Evolutionary conservation across 2,329 filamentous ascomycete genomes (phyloP).

Genomic region (Alternaria sp.): DNA sequence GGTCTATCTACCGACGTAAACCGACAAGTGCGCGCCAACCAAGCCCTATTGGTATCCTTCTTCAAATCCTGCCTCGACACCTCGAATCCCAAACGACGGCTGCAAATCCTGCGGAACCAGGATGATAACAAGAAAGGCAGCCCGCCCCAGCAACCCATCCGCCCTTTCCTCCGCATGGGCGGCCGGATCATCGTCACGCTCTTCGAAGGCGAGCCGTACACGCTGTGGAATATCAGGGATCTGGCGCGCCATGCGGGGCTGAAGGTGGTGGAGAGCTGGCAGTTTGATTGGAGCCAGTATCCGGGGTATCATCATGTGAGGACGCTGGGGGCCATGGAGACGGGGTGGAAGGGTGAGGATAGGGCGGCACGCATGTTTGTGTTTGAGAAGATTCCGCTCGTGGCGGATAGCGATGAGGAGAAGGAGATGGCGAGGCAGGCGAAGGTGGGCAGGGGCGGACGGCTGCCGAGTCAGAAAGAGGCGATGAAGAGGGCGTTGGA

Average conservation of each 20-base stretch:
- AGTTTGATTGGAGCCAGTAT: constrained; percentile 70
- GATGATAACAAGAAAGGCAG: background rate
- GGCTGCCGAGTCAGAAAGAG: constrained; percentile 12
- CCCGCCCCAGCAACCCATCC: background rate
- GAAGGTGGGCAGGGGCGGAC: constrained; percentile 18
- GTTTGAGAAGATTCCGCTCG: constrained; percentile 49
- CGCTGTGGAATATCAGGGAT: constrained; percentile 92
- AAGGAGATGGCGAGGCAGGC: constrained; percentile 21
- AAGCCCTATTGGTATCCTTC: constrained; percentile 40
- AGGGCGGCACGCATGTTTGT: constrained; percentile 55
- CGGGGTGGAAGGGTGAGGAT: constrained; percentile 58
- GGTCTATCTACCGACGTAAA: constrained; percentile 93
- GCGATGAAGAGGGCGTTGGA: constrained; percentile 22
- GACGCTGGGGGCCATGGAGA: constrained; percentile 67
- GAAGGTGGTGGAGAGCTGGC: constrained; percentile 72
- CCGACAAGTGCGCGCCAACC: constrained; percentile 87
- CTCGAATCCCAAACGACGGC: constrained; percentile 14
- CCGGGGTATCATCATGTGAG: constrained; percentile 76
- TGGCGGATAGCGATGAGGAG: constrained; percentile 31
- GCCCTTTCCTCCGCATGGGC: constrained; percentile 55
- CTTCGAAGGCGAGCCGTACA: constrained; percentile 94
- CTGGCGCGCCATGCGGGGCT: constrained; percentile 79
- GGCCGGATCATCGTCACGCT: constrained; percentile 79
- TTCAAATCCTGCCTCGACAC: constrained; percentile 38
- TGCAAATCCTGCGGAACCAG: constrained; percentile 21